phyloP scores from a whole-genome alignment of 129 eudicot genomes.

The Chrysanthemum makinoi region DNA sequence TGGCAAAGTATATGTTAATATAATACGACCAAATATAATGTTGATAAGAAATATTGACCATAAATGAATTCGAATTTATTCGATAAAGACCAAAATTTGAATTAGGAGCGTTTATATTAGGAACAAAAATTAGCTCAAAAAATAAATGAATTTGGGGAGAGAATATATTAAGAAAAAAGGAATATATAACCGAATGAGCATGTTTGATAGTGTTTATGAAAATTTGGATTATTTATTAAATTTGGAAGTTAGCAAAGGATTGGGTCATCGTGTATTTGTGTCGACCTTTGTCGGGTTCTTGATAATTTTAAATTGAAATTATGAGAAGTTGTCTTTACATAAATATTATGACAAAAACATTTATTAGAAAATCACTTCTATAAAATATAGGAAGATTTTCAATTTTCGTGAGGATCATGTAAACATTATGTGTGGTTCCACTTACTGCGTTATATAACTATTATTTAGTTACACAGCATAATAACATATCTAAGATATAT shows the following conservation, averaged over 20 bases:
- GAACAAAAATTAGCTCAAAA: not conserved
- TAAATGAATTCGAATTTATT: slow-evolving; percentile 19
- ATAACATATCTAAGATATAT: no score
- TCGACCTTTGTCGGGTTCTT: slow-evolving; percentile 6
- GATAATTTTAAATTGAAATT: not conserved
- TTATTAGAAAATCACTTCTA: not conserved
- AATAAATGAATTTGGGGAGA: not conserved
- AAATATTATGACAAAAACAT: not conserved
- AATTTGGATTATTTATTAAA: slow-evolving; percentile 11
- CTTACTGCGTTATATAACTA: no score
- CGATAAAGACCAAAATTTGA: slow-evolving; percentile 1
- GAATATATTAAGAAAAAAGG: not conserved
- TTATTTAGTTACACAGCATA: no score
- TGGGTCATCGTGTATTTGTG: slow-evolving; percentile 7
- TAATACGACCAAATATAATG: slow-evolving; percentile 14
- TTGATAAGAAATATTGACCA: slow-evolving; percentile 12
- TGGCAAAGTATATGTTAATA: slow-evolving; percentile 24
- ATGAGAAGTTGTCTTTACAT: not conserved
- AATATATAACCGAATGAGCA: not conserved
- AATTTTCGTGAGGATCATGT: no score
- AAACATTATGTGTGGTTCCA: no score
- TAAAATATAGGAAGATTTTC: no score
- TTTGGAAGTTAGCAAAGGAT: slow-evolving; percentile 26
- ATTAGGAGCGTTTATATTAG: not conserved
- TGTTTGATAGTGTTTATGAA: not conserved